Base-by-base conservation (phyloP, 2,329 filamentous ascomycete species). In the Colletotrichum tabaci region DNA sequence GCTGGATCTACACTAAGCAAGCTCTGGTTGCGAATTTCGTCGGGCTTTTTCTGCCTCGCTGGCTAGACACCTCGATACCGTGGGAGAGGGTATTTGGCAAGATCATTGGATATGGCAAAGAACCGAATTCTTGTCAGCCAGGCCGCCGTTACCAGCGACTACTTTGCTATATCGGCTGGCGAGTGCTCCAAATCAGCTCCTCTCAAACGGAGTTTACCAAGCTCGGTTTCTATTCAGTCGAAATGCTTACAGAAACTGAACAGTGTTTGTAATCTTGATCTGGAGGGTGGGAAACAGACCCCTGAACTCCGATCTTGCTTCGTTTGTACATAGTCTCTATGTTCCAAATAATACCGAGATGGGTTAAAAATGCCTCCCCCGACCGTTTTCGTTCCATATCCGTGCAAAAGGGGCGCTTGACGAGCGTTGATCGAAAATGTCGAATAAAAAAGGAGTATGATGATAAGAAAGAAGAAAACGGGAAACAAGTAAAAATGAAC, bases 301-400 rank as follows among this genome's bases (percentile, higher is more conserved):
- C 47, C 40, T 53, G 40, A 60, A 52, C 67, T 42, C 38, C 56
- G 38, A 38, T 49, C 50, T 8, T 40, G 63, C 57, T 71, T 67
- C 18, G 44, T 71, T 67, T 62, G 57, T 68, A 68, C 68, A 68
- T 71, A 55, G 35, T n/a, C 40, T 65, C 64, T 61, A 62, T 67
- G 18, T 67, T 40, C 65, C 47, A 62, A 35, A 12, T 23, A 47
- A 30, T 9, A n/a, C 38, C 13, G 13, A 67, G 16, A 40, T 18
- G 49, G 49, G 23, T 13, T 38, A 35, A 30, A 23, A 40, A 52
- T 63, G 61, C 47, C 35, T 38, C 9, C 9, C 35, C 15, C n/a
- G n/a, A 15, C 38, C 9, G 18, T 40, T 18, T 42, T 40, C 13
- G 42, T 26, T 9, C 30, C 35, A 26, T 42, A 38, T 38, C 46